A percentile compares a stretch with the other conserved stretches of the same genome.
Evolutionary conservation across 352 stramenopile species (phyloP).

Genomic region (Globisporangium iwayamae): DNA sequence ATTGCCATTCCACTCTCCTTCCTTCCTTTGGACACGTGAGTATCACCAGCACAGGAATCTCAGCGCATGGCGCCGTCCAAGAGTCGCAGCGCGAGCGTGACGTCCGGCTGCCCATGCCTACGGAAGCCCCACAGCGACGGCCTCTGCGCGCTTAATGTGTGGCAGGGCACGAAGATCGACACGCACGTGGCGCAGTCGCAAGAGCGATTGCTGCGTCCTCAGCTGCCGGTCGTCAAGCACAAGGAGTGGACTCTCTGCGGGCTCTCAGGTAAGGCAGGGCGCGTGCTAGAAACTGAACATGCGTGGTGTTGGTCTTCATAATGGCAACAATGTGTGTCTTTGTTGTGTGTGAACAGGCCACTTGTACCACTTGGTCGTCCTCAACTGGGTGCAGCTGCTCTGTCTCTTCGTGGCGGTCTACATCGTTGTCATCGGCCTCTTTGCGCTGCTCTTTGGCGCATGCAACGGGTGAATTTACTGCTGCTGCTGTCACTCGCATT

Average conservation of each 20-base stretch:
- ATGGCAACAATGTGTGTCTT: neutral
- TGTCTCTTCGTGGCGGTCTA: constrained; percentile 48
- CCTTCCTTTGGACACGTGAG: no score
- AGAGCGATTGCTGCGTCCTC: constrained; percentile 31
- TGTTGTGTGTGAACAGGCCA: constrained; percentile 17
- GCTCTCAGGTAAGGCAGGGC: constrained; percentile 25
- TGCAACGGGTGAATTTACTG: constrained; percentile 35
- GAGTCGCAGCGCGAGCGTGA: constrained; percentile 24
- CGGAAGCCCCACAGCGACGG: constrained; percentile 23
- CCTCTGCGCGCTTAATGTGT: constrained; percentile 50
- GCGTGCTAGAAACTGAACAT: neutral
- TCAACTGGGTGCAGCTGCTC: constrained; percentile 42
- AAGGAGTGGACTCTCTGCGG: constrained; percentile 34
- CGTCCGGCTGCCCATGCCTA: constrained; percentile 28
- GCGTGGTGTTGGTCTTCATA: neutral
- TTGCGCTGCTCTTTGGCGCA: constrained; percentile 38
- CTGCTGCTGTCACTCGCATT: neutral
- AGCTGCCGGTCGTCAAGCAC: constrained; percentile 45
- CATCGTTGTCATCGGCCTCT: constrained; percentile 38
- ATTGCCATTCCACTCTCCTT: no score
- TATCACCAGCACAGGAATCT: neutral
- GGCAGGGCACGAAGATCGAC: constrained; percentile 54
- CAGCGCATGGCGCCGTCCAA: constrained; percentile 38
- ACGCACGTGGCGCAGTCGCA: constrained; percentile 13
- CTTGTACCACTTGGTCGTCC: constrained; percentile 50